A percentile compares a stretch with the other conserved stretches of the same genome.
Evolutionary conservation across 345 rosid species (phyloP).

Genomic region (Alliaria petiolata): DNA sequence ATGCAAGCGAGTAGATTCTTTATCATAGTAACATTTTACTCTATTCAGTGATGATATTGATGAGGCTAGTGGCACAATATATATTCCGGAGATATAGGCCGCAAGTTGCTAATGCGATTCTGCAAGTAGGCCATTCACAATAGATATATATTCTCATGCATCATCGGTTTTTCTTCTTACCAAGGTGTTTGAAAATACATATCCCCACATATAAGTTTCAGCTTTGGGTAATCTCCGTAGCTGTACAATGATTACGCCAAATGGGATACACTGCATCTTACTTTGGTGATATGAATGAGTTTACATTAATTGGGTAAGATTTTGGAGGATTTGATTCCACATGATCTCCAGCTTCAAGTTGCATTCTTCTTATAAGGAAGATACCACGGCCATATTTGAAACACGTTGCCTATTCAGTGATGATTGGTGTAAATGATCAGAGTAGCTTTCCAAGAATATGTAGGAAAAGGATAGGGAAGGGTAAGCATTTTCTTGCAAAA

Average conservation of each 20-base stretch:
- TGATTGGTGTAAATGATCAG: slow-evolving; percentile 46
- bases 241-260: neutral
- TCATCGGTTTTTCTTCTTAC: neutral
- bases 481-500: slow-evolving; percentile 24
- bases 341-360: slow-evolving; percentile 39
- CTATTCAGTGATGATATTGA: too few relatives aligned
- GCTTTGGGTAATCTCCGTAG: neutral
- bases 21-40: too few relatives aligned
- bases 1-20: too few relatives aligned
- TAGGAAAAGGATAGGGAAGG: neutral
- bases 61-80: slow-evolving; percentile 40
- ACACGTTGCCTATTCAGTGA: slow-evolving; percentile 34
- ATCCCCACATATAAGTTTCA: neutral
- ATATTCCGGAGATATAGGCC: slow-evolving; percentile 26
- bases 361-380: slow-evolving; percentile 28
- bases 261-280: slow-evolving; percentile 6
- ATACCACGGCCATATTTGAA: slow-evolving; percentile 32
- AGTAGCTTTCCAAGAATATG: slow-evolving; percentile 35
- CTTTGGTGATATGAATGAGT: neutral
- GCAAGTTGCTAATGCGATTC: slow-evolving; percentile 47
- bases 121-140: slow-evolving; percentile 29
- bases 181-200: neutral
- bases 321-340: slow-evolving; percentile 14
- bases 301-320: slow-evolving; percentile 1
- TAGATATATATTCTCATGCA: slow-evolving; percentile 22